These are phyloP conservation scores for Dryadomyces sulphureus DNA, from an alignment of 2,329 filamentous ascomycete species.

Conservation along the genomic window DNA sequence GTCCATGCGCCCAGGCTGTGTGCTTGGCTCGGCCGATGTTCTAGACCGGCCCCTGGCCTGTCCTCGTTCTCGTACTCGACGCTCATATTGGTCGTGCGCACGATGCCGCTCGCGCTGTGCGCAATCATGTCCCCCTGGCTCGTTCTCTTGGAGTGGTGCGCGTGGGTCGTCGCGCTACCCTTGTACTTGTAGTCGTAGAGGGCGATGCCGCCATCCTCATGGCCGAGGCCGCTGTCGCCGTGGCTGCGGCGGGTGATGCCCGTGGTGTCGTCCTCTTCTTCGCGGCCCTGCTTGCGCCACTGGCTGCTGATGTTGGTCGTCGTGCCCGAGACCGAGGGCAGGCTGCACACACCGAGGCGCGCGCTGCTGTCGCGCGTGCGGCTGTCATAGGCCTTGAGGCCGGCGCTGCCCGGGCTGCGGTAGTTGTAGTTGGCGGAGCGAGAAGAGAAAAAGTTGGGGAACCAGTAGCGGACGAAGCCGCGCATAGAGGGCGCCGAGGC, in stretches of 20 bases:
- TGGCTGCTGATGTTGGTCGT: slow-evolving; percentile 7
- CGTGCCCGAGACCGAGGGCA: slow-evolving; percentile 2
- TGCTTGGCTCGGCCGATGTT: background rate
- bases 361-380: background rate
- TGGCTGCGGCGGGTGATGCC: background rate
- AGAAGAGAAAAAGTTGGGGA: slow-evolving; percentile 12
- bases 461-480: slow-evolving; percentile 10
- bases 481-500: slow-evolving; percentile 25
- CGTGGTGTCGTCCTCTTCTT: background rate
- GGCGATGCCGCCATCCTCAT: slow-evolving; percentile 4
- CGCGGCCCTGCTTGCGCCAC: background rate
- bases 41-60: background rate
- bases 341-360: background rate
- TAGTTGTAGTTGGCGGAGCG: slow-evolving; percentile 5
- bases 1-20: background rate
- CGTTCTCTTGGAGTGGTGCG: slow-evolving; percentile 18
- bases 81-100: slow-evolving; percentile 19
- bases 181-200: slow-evolving; percentile 15
- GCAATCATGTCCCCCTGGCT: slow-evolving; percentile 25
- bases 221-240: background rate
- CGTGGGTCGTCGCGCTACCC: no score
- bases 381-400: background rate
- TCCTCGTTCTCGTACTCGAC: slow-evolving; percentile 11
- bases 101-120: slow-evolving; percentile 19
- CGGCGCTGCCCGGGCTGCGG: background rate